Evolutionary conservation across 1,139 yeast species (phyloP).

Genomic region (Sugiyamaella castrensis): DNA sequence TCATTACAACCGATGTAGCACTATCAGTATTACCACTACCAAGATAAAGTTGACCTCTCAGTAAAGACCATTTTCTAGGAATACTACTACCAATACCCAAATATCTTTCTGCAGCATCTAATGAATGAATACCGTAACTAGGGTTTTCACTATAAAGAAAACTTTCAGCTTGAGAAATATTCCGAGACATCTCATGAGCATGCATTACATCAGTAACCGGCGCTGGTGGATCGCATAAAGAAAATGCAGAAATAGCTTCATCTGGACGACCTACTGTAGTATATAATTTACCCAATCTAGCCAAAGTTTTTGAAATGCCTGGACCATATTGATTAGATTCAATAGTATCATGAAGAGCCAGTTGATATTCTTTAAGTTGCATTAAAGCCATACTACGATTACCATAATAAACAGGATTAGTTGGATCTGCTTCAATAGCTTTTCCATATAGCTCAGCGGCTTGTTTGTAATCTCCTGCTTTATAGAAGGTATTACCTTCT

Average conservation of each 20-base stretch:
- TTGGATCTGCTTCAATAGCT: constrained; percentile 40
- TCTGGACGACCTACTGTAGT: constrained; percentile 38
- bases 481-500: constrained; percentile 41
- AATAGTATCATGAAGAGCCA: constrained; percentile 53
- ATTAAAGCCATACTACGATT: constrained; percentile 78
- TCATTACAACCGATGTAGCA: constrained; percentile 40
- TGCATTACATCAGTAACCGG: constrained; percentile 34
- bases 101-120: constrained; percentile 39
- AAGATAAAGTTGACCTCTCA: constrained; percentile 35
- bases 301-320: constrained; percentile 35
- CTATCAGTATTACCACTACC: constrained; percentile 36
- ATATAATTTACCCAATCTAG: constrained; percentile 39
- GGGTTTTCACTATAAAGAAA: constrained; percentile 26
- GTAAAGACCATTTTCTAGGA: constrained; percentile 39
- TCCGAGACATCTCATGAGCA: constrained; percentile 39
- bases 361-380: constrained; percentile 53
- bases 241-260: constrained; percentile 35
- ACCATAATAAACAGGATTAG: constrained; percentile 52
- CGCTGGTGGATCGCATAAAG: constrained; percentile 26
- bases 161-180: constrained; percentile 34
- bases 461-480: constrained; percentile 36
- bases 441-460: constrained; percentile 39
- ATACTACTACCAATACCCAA: constrained; percentile 36
- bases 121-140: constrained; percentile 37
- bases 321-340: constrained; percentile 38